phyloP scores from a whole-genome alignment of 2,329 filamentous ascomycete genomes.

The Aspergillus latus region DNA sequence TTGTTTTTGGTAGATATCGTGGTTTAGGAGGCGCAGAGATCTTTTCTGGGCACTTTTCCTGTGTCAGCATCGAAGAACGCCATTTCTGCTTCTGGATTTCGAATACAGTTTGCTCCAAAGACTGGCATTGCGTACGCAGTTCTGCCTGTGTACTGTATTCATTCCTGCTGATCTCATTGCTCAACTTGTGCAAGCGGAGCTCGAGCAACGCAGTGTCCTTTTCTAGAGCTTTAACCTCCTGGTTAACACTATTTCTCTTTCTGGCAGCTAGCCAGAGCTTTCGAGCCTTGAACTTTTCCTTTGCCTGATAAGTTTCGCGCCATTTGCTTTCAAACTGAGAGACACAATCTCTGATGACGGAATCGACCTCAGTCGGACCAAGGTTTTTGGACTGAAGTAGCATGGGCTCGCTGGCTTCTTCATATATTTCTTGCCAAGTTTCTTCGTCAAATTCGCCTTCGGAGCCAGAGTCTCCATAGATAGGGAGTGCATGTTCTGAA shows the following conservation, averaged over 20 bases:
- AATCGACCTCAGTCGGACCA: constrained; percentile 49
- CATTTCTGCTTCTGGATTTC: constrained; percentile 52
- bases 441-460: constrained; percentile 58
- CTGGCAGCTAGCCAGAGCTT: constrained; percentile 61
- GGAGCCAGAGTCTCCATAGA: constrained; percentile 57
- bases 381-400: constrained; percentile 36
- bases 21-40: constrained; percentile 19
- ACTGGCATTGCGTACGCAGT: constrained; percentile 56
- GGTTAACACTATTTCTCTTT: constrained; percentile 38
- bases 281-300: constrained; percentile 57
- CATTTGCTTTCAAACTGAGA: constrained; percentile 55
- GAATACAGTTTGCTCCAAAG: constrained; percentile 65
- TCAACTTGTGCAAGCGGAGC: constrained; percentile 57
- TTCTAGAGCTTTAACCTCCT: constrained; percentile 49
- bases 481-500: constrained; percentile 49
- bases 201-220: constrained; percentile 46
- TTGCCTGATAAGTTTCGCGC: constrained; percentile 59
- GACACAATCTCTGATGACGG: constrained; percentile 57
- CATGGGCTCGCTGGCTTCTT: constrained; percentile 42
- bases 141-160: constrained; percentile 55
- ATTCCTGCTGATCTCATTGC: constrained; percentile 52
- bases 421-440: constrained; percentile 62
- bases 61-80: constrained; percentile 45
- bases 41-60: constrained; percentile 32
- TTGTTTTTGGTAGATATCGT: constrained; percentile 7